Evolutionary conservation across 495 filamentous ascomycete species (phyloP), one percentile per base, ranked within the genome.

Genomic region (Tuber magnatum): DNA sequence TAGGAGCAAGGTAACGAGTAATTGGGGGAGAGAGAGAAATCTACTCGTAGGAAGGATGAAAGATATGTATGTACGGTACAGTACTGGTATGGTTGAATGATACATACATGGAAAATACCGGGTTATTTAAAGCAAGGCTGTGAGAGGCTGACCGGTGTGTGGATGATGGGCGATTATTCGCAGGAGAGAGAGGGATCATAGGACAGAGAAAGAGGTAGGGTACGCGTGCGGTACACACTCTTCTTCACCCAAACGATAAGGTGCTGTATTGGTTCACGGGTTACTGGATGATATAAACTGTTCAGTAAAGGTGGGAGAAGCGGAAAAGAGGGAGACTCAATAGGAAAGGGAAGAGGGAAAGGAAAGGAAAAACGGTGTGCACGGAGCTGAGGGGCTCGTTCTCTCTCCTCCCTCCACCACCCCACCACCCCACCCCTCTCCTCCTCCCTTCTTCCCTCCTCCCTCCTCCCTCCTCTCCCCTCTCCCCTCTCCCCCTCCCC

Each of bases 171-270:
- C 28, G 35, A 20, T 20, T 6, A 65, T 65, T 65, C 32, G 56
- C 28, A 32, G 56, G 12, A 18, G 56, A 65, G 56, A 65, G 56
- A 35, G 32, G 32, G 56, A 32, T 32, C 56, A 65, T 35, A 65
- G 56, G 56, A 65, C 16, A 2, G 56, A 35, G 28, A 35, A 35
- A 65, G 32, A 16, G 28, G 32, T 35, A 61, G 51, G 51, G 24
- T 8, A 61, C 10, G 51, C n/a, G 51, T 61, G 51, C n/a, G 51
- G 56, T 65, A 65, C 56, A 65, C 56, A 65, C 56, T 65, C 56
- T 32, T 8, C 56, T 14, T 7, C 39, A 65, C 32, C 56, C 56
- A 28, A 16, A 32, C 7, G 28, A 65, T 65, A 35, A 35, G 56
- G 56, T 65, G 56, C 28, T 28, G 56, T 35, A 65, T 65, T 65